Evolutionary conservation across 1,139 yeast species (phyloP), one percentile per base, ranked within the genome.

Genomic region (Taphrina wiesneri): DNA sequence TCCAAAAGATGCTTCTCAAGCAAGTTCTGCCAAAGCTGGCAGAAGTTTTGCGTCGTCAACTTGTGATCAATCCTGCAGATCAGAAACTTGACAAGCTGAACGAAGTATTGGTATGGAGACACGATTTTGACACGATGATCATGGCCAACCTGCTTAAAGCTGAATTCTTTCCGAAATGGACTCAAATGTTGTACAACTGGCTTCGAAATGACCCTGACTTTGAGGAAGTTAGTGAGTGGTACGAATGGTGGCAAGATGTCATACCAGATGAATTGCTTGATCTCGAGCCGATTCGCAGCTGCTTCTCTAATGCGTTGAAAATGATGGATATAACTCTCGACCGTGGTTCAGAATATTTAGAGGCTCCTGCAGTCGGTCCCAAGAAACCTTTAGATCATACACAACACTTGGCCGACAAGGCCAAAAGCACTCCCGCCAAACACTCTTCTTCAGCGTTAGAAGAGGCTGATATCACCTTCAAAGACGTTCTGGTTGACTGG

Each of bases 401-500:
- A 9, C 17, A 19, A 5, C 46, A 39, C 11, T 32, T 15, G 41
- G 57, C 21, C n/a, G 60, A 17, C 63, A 63, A 41, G 32, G 47
- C 30, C 26, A 56, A 53, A n/a, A 28, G 47, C 25, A 25, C 25
- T 19, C 39, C 41, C 15, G 41, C 26, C 43, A 54, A 26, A 23
- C 56, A 54, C 34, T 28, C 25, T n/a, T 45, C 26, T 19, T 56
- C 34, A 15, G 59, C 21, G 30, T 63, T 41, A 54, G 57, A 36
- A 19, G 57, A 36, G 7, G 32, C 39, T 11, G 71, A 70, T 19
- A 70, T 77, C 19, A 75, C 84, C 0, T 81, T 82, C 71, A 81
- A 78, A 67, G 85, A 83, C 32, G 81, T 84, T 32, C 79, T 85
- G 9, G 84, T 82, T 65, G 83, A 77, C 11, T 78, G 72, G 67